A percentile compares a stretch with the other conserved stretches of the same genome.
These are phyloP conservation scores for Zangia roseola DNA, from an alignment of 768 basidiomycete genomes.

Conservation along the genomic window DNA sequence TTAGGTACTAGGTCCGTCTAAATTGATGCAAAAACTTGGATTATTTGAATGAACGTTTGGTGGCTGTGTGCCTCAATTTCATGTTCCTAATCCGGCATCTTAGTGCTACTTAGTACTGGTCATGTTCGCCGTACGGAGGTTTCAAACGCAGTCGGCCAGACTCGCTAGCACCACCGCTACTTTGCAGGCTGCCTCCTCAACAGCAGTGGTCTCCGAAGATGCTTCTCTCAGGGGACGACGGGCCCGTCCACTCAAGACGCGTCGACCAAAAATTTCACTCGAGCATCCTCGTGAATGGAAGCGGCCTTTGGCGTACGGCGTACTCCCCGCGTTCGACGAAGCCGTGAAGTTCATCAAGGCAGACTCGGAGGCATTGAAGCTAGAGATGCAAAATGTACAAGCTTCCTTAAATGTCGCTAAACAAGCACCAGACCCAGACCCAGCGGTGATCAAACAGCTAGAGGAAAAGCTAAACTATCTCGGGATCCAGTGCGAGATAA, in stretches of 20 bases:
- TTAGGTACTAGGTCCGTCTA: no score
- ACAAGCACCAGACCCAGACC: conserved; percentile 30
- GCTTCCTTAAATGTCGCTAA: conserved; percentile 17
- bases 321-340: conserved; percentile 80
- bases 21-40: no score
- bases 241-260: conserved; percentile 25
- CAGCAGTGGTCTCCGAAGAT: conserved; percentile 1
- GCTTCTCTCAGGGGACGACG: conserved; percentile 4
- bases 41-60: no score
- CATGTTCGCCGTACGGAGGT: conserved; percentile 20
- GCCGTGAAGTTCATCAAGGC: conserved; percentile 68
- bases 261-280: conserved; percentile 52
- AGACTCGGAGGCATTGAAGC: conserved; percentile 55
- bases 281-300: conserved; percentile 61
- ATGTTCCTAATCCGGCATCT: no score
- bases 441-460: conserved; percentile 41
- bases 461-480: conserved; percentile 55
- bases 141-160: conserved; percentile 6
- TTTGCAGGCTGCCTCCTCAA: conserved; percentile 9
- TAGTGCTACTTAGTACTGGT: no score
- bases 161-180: conserved; percentile 6
- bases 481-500: conserved; percentile 78
- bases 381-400: conserved; percentile 21
- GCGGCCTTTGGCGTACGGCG: conserved; percentile 56
- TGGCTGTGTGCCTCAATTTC: no score